These are phyloP conservation scores for Kregervanrija delftensis DNA, from an alignment of 805 yeast genomes.

Conservation along the genomic window DNA sequence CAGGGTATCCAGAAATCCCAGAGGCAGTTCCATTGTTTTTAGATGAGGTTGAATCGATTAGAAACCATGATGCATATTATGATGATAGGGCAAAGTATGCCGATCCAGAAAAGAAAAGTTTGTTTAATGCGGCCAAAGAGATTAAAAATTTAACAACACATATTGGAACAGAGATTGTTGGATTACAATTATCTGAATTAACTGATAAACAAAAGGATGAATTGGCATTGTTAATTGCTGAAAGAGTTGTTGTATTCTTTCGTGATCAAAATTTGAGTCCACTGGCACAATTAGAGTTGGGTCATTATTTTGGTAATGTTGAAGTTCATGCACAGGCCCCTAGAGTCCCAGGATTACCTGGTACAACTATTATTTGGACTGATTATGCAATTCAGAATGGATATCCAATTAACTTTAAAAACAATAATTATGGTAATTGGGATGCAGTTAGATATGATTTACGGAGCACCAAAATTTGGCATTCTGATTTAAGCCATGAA, in stretches of 20 bases:
- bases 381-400: slow-evolving; percentile 28
- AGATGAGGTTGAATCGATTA: slow-evolving; percentile 34
- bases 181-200: slow-evolving; percentile 38
- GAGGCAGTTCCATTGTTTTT: slow-evolving; percentile 30
- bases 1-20: slow-evolving; percentile 36
- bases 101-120: slow-evolving; percentile 35
- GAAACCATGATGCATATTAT: slow-evolving; percentile 28
- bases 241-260: slow-evolving; percentile 44
- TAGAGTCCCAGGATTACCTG: slow-evolving; percentile 30
- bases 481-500: slow-evolving; percentile 46
- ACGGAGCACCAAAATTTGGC: slow-evolving; percentile 33
- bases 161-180: slow-evolving; percentile 44
- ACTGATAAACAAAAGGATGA: slow-evolving; percentile 39
- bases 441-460: slow-evolving; percentile 7
- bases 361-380: slow-evolving; percentile 38
- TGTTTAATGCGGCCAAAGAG: slow-evolving; percentile 34
- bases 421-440: slow-evolving; percentile 14
- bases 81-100: slow-evolving; percentile 30
- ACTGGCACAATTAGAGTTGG: slow-evolving; percentile 36
- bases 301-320: slow-evolving; percentile 38
- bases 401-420: slow-evolving; percentile 13
- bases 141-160: slow-evolving; percentile 37
- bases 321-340: slow-evolving; percentile 33
- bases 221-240: slow-evolving; percentile 40
- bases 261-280: slow-evolving; percentile 40